These are phyloP conservation scores for Pichia norvegensis DNA, from an alignment of 1,139 yeast species.

Conservation along the genomic window DNA sequence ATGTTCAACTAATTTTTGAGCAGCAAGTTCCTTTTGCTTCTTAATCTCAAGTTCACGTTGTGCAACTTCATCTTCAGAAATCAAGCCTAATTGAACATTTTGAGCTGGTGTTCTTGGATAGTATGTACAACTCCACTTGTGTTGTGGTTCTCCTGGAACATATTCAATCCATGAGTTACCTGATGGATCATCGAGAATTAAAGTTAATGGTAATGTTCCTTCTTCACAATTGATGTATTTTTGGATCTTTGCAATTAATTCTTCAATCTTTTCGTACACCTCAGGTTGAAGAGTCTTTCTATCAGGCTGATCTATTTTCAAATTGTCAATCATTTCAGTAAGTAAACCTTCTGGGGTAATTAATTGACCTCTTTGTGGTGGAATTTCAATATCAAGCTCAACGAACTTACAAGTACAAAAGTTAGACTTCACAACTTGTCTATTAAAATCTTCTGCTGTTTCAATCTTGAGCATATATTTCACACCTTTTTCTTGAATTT, in stretches of 20 bases:
- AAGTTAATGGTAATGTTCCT: slow-evolving; percentile 67
- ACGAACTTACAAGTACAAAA: slow-evolving; percentile 73
- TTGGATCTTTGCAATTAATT: slow-evolving; percentile 54
- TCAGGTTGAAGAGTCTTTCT: slow-evolving; percentile 70
- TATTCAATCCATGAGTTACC: slow-evolving; percentile 97
- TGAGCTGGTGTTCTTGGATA: slow-evolving; percentile 86
- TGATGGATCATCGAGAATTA: slow-evolving; percentile 84
- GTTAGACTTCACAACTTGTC: slow-evolving; percentile 91
- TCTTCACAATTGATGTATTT: slow-evolving; percentile 56
- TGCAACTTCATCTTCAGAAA: slow-evolving; percentile 71
- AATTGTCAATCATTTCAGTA: slow-evolving; percentile 75
- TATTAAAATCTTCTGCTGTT: slow-evolving; percentile 62
- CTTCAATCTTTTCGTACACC: slow-evolving; percentile 64
- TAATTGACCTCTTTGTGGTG: slow-evolving; percentile 89
- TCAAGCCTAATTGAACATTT: slow-evolving; percentile 77
- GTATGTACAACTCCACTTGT: slow-evolving; percentile 84
- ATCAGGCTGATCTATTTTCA: slow-evolving; percentile 70
- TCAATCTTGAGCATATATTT: slow-evolving; percentile 68
- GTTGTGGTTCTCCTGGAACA: slow-evolving; percentile 79
- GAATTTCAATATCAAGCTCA: slow-evolving; percentile 89
- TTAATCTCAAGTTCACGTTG: slow-evolving; percentile 35
- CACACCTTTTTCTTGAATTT: slow-evolving; percentile 80
- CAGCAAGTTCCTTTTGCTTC: slow-evolving; percentile 33
- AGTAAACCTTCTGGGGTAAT: slow-evolving; percentile 89
- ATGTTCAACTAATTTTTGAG: slow-evolving; percentile 16